phyloP scores from a whole-genome alignment of 108 stramenopile genomes.

The Fragilariopsis cylindrus region DNA sequence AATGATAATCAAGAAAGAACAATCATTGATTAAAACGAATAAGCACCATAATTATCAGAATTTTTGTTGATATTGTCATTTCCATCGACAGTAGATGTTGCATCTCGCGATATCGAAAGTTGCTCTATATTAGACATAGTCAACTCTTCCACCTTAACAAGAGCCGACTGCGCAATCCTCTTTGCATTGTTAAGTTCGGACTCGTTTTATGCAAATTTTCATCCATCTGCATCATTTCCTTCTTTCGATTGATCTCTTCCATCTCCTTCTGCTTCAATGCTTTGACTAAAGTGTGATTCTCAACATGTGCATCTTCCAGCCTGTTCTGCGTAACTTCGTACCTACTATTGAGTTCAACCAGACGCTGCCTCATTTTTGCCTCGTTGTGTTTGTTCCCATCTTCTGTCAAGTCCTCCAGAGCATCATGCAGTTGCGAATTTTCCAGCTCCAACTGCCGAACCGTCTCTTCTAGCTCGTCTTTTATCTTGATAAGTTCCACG shows the following conservation, averaged over 20 bases:
- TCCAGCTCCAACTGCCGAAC: conserved; percentile 48
- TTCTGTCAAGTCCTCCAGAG: conserved; percentile 44
- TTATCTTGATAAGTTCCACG: conserved; percentile 26
- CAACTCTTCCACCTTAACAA: conserved; percentile 50
- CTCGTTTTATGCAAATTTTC: conserved; percentile 35
- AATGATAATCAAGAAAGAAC: too few species aligned
- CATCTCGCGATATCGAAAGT: conserved; percentile 12
- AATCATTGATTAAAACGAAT: too few species aligned
- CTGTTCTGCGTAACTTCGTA: conserved; percentile 55
- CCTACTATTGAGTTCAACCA: conserved; percentile 51
- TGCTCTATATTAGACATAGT: conserved; percentile 35
- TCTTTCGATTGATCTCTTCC: conserved; percentile 24
- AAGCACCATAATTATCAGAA: too few species aligned
- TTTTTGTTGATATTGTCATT: too few species aligned
- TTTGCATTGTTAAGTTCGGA: conserved; percentile 62
- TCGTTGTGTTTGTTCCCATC: conserved; percentile 23
- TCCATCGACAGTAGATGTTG: background rate
- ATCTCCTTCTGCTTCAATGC: conserved; percentile 42
- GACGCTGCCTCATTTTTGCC: conserved; percentile 31
- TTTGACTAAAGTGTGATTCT: conserved; percentile 48
- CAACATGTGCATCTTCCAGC: conserved; percentile 45
- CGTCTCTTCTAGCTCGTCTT: conserved; percentile 42
- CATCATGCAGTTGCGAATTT: conserved; percentile 55
- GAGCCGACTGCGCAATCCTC: conserved; percentile 44
- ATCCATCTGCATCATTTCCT: conserved; percentile 25